Evolutionary conservation across 1,284 basidiomycete species (phyloP).

Genomic region (Heterobasidion parviporum): DNA sequence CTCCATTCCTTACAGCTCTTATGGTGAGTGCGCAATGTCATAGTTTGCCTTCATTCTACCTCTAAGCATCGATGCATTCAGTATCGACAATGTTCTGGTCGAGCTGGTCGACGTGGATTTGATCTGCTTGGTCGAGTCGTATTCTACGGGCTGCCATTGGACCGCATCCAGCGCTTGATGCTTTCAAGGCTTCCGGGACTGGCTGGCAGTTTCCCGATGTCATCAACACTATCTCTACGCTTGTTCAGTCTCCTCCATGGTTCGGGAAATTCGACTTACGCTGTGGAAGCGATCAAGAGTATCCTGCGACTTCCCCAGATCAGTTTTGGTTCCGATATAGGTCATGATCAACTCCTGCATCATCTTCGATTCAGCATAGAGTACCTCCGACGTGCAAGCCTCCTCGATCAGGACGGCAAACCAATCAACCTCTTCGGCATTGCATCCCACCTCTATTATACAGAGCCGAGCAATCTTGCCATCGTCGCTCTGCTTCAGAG

Average conservation of each 20-base stretch:
- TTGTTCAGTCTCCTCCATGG: conserved; percentile 58
- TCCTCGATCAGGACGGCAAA: conserved; percentile 43
- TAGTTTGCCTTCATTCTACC: not conserved
- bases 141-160: conserved; percentile 59
- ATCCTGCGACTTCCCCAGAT: conserved; percentile 50
- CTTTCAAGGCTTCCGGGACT: conserved; percentile 58
- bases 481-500: conserved; percentile 47
- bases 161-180: conserved; percentile 53
- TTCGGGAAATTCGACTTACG: conserved; percentile 40
- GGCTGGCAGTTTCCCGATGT: conserved; percentile 56
- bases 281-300: conserved; percentile 40
- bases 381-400: conserved; percentile 47
- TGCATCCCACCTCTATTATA: conserved; percentile 52
- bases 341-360: conserved; percentile 48
- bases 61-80: conserved; percentile 14
- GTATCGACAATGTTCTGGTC: conserved; percentile 66
- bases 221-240: conserved; percentile 54
- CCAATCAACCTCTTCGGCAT: conserved; percentile 54
- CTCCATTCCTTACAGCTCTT: conserved; percentile 54
- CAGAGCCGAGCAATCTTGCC: conserved; percentile 63
- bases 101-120: conserved; percentile 62
- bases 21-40: conserved; percentile 32
- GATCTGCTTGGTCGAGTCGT: conserved; percentile 64
- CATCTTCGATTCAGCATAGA: conserved; percentile 67
- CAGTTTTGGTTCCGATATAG: conserved; percentile 44